Base-by-base conservation (phyloP, 2,329 filamentous ascomycete genomes). In the Chaetomiaceae sp. region DNA sequence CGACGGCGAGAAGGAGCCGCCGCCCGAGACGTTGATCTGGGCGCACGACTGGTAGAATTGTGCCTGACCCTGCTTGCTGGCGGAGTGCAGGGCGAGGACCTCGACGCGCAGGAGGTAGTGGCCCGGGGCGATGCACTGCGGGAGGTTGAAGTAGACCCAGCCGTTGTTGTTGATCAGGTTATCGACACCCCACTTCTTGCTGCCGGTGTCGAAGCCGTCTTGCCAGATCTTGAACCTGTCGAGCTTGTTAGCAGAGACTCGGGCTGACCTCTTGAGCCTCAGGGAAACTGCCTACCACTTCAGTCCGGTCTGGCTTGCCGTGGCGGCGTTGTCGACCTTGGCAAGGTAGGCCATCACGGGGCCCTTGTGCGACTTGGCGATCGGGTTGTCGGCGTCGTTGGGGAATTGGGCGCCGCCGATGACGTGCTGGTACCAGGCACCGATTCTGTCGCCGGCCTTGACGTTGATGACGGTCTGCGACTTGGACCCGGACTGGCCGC, bases 101-200 rank as follows among this genome's bases (percentile, higher is more conserved):
- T 82, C 79, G 25, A 77, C 74, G 39, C 79, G 73, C 63, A 83
- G 67, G 25, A 82, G 73, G 59, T 82, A 82, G 46, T 81, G 71
- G 40, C 79, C 79, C 1, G 76, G 69, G 3, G 78, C 74, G 54
- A 82, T 71, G 67, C 74, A 76, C 31, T 69, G 63, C 37, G 79
- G 79, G 55, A 82, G 65, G 56, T 68, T 70, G 66, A 81, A 76
- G 60, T 72, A 76, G 37, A 69, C 65, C 71, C 75, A 78, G 27
- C 77, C 73, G 51, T 70, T 66, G 60, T 71, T 68, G 46, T 64
- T 51, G 58, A 75, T 69, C 66, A 75, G 66, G 63, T 69, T 69
- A 64, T 75, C 72, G 43, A 77, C 76, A 19, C 73, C 77, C 77
- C 77, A 79, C 52, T 70, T 69, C 60, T 71, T 72, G 45, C 65